Evolutionary conservation across 2,329 filamentous ascomycete genomes (phyloP), one percentile per base, ranked within the genome.

Genomic region (Calonectria naviculata): DNA sequence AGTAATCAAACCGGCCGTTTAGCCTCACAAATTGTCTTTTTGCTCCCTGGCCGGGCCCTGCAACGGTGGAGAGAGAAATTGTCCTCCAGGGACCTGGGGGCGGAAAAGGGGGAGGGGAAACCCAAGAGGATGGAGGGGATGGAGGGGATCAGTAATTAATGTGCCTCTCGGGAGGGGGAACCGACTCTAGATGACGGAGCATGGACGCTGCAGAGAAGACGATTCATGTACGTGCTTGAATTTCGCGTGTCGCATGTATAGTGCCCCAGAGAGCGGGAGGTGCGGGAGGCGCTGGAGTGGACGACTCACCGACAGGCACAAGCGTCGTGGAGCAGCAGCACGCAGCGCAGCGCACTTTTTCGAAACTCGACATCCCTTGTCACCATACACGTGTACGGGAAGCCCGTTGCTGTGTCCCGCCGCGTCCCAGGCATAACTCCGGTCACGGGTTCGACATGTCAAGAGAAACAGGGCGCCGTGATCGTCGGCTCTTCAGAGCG

Each of bases 1-100:
- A 29, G 28, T 75, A 78, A 78, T 78, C 75, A 78, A 78, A 78
- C 68, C 68, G 54, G 64, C 66, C 61, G 71, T 70, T 75, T 78
- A 77, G 76, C 65, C 70, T 68, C 66, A 52, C 34, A 62, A 66
- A 66, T 61, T 65, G 68, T 73, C 21, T 65, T 75, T 74, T 71
- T 60, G 63, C 58, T 44, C 65, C 76, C 66, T 47, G 71, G 65
- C 76, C 73, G 73, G 75, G 74, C 75, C 66, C 71, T 75, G 66
- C 61, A 52, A 71, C 74, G 68, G 73, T 60, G 68, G 64, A 58
- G 68, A 58, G 68, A 70, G 67, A 58, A 42, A 47, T 41, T 58
- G 52, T 38, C n/a, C 73, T 70, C 69, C 69, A 74, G 72, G 74
- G 74, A 65, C 64, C 60, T 71, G 47, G 62, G 42, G 36, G 46